Percentiles rank a stretch among this genome's conserved stretches.
These are phyloP conservation scores for Diaporthe vexans DNA, from an alignment of 2,329 filamentous ascomycete genomes.

Conservation along the genomic window DNA sequence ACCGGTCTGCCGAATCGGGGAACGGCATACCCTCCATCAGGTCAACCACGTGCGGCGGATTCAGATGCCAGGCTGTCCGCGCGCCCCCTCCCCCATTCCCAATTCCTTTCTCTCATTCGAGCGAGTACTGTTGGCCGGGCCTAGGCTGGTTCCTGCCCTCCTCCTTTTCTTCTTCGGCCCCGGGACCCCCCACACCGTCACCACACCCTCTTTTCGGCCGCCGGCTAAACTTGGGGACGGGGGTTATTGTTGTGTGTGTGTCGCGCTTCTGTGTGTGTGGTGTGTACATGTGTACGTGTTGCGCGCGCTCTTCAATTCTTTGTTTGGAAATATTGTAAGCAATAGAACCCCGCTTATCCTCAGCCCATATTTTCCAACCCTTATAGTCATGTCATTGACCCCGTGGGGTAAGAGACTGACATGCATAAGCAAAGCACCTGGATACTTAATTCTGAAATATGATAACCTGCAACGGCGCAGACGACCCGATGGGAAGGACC, in stretches of 20 bases:
- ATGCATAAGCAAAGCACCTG: neutral
- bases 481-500: neutral
- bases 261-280: neutral
- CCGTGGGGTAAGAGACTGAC: constrained; percentile 13
- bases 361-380: neutral
- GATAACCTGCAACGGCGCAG: neutral
- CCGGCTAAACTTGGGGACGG: constrained; percentile 17
- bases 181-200: constrained; percentile 5
- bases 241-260: neutral
- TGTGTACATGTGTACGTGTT: neutral
- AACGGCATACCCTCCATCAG: constrained; percentile 31
- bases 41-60: constrained; percentile 28
- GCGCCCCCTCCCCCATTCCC: neutral
- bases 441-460: neutral
- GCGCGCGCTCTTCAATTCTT: neutral
- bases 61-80: constrained; percentile 12
- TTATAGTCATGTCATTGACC: neutral
- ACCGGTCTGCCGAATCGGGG: constrained; percentile 35
- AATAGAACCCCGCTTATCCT: neutral
- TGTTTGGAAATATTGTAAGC: neutral
- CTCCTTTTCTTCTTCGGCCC: neutral
- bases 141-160: too few species aligned
- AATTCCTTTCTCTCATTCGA: neutral
- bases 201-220: constrained; percentile 10
- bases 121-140: too few species aligned